phyloP scores from a whole-genome alignment of 306 rosid species.

The Quercus berberidifolia region DNA sequence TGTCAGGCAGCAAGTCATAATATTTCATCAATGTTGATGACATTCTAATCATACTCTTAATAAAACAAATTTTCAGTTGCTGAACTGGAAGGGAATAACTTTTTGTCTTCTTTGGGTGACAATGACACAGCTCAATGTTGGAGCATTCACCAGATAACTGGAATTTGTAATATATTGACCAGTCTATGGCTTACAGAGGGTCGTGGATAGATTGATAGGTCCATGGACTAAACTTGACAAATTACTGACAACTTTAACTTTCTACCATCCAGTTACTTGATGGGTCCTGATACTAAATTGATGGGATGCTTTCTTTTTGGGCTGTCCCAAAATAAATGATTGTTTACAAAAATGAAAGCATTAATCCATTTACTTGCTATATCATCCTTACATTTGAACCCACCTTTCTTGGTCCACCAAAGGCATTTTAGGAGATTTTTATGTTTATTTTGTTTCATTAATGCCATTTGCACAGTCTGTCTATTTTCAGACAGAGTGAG shows the following conservation, averaged over 20 bases:
- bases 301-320: neutral
- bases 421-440: too few relatives aligned
- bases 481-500: too few relatives aligned
- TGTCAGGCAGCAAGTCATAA: neutral
- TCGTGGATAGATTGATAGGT: neutral
- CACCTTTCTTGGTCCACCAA: too few relatives aligned
- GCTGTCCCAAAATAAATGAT: neutral
- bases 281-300: too few relatives aligned
- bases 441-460: too few relatives aligned
- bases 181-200: neutral
- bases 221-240: neutral
- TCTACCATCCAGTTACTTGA: too few relatives aligned
- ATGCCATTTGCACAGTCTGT: too few relatives aligned
- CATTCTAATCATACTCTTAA: neutral
- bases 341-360: too few relatives aligned
- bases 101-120: constrained; percentile 12
- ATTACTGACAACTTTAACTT: too few relatives aligned
- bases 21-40: neutral
- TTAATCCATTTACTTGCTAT: too few relatives aligned
- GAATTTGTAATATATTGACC: neutral
- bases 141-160: neutral
- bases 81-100: constrained; percentile 6
- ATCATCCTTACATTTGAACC: too few relatives aligned
- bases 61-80: constrained; percentile 13
- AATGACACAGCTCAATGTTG: neutral